A percentile compares a stretch with the other conserved stretches of the same genome.
phyloP scores from a whole-genome alignment of 371 early-diverging fungal species.

The Astathelohania contejeani region DNA sequence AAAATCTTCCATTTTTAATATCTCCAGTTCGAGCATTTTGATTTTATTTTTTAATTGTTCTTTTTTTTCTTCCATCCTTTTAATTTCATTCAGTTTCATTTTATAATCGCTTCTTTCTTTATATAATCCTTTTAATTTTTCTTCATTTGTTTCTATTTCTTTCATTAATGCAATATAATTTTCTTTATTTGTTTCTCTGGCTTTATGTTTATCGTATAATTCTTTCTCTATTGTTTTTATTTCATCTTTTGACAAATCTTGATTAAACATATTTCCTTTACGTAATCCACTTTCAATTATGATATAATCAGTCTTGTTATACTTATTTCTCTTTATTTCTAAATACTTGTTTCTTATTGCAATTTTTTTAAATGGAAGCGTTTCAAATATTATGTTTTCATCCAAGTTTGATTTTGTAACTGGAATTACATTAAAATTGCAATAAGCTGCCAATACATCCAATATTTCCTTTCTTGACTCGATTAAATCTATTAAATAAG shows the following conservation, averaged over 20 bases:
- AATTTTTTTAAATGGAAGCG: conserved; percentile 32
- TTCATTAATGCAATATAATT: conserved; percentile 8
- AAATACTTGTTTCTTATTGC: conserved; percentile 38
- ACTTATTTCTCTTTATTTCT: conserved; percentile 48
- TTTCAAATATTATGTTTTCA: conserved; percentile 40
- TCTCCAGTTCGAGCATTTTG: conserved; percentile 1
- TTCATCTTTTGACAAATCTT: background rate
- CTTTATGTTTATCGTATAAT: background rate
- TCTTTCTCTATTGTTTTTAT: conserved; percentile 14
- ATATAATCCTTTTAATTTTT: conserved; percentile 8
- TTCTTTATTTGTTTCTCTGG: conserved; percentile 6
- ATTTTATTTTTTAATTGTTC: conserved; percentile 14
- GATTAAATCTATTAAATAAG: conserved; percentile 47
- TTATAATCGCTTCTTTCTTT: conserved; percentile 12
- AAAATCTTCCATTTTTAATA: background rate
- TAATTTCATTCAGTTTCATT: conserved; percentile 1
- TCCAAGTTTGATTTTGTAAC: conserved; percentile 35
- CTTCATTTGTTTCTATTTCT: conserved; percentile 6
- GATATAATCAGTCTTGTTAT: conserved; percentile 37
- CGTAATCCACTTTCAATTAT: conserved; percentile 22
- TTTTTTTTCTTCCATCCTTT: conserved; percentile 16
- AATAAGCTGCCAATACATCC: conserved; percentile 36
- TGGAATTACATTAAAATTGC: conserved; percentile 46
- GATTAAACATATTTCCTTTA: conserved; percentile 23
- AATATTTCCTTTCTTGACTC: conserved; percentile 31